These are phyloP conservation scores for Ascochyta rabiei DNA, from an alignment of 2,329 filamentous ascomycete genomes.

Conservation along the genomic window DNA sequence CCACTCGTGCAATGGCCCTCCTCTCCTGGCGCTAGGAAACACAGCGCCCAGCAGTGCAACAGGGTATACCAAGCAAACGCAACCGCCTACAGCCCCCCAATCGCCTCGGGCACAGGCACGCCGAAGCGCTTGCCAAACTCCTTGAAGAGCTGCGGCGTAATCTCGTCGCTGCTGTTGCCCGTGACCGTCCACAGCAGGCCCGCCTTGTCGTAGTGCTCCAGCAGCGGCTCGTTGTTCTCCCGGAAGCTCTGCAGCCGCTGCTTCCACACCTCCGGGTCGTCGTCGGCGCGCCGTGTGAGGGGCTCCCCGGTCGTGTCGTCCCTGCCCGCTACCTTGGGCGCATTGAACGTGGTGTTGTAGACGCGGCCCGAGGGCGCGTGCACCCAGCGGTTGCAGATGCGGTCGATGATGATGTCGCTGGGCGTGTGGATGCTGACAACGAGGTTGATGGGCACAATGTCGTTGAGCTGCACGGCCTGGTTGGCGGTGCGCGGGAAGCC, in stretches of 20 bases:
- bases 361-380: constrained; percentile 89
- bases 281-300: constrained; percentile 81
- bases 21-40: no score
- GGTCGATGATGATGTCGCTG: constrained; percentile 81
- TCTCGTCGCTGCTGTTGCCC: constrained; percentile 92
- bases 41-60: no score
- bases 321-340: constrained; percentile 76
- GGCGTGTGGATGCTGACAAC: constrained; percentile 88
- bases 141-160: constrained; percentile 82
- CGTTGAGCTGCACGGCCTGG: constrained; percentile 79
- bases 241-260: constrained; percentile 81
- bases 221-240: constrained; percentile 80
- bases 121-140: constrained; percentile 83
- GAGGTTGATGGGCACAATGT: constrained; percentile 90
- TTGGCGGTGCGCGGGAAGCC: constrained; percentile 88
- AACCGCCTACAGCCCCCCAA: constrained; percentile 10
- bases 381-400: constrained; percentile 91
- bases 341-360: constrained; percentile 94
- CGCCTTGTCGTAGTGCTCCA: constrained; percentile 86
- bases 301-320: constrained; percentile 92
- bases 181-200: constrained; percentile 86
- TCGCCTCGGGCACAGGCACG: constrained; percentile 15
- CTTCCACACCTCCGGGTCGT: constrained; percentile 85
- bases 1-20: constrained; percentile 6
- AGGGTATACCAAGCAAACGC: no score